A percentile compares a stretch with the other conserved stretches of the same genome.
Conservation (phyloP, 179 eudicot species). For the Patellifolia procumbens region DNA sequence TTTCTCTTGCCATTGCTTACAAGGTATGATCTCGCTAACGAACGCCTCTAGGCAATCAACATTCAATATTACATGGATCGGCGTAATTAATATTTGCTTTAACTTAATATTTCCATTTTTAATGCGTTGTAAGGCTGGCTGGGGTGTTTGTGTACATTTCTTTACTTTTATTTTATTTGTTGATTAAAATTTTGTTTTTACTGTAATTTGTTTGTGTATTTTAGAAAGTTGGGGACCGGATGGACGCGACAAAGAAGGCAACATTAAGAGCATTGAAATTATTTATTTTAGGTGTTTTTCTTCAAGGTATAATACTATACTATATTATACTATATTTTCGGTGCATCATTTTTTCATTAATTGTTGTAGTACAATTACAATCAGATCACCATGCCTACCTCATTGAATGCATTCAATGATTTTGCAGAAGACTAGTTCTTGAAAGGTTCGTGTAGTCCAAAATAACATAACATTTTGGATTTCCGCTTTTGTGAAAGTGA, state of each 20-base stretch:
- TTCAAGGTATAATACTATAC: conserved; percentile 75
- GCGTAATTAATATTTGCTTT: background rate
- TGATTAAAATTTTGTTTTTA: background rate
- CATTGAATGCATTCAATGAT: background rate
- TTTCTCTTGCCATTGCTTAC: conserved; percentile 75
- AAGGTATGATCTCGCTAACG: conserved; percentile 46
- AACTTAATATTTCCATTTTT: background rate
- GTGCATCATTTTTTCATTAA: background rate
- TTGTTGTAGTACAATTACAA: background rate
- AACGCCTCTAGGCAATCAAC: no score
- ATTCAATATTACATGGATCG: no score
- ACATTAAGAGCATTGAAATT: conserved; percentile 51
- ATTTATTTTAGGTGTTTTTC: conserved; percentile 72
- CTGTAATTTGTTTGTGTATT: conserved; percentile 9
- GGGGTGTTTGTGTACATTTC: no score
- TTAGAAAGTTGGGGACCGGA: conserved; percentile 63
- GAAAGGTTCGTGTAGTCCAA: background rate
- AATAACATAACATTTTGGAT: background rate
- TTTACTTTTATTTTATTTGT: background rate
- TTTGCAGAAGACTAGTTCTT: conserved; percentile 4
- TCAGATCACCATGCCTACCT: background rate
- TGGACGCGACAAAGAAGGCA: conserved; percentile 68
- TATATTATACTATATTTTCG: background rate
- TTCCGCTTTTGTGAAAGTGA: background rate
- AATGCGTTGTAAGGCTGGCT: no score